These are phyloP conservation scores for Monilinia polystroma DNA, from an alignment of 2,329 filamentous ascomycete species.

Conservation along the genomic window DNA sequence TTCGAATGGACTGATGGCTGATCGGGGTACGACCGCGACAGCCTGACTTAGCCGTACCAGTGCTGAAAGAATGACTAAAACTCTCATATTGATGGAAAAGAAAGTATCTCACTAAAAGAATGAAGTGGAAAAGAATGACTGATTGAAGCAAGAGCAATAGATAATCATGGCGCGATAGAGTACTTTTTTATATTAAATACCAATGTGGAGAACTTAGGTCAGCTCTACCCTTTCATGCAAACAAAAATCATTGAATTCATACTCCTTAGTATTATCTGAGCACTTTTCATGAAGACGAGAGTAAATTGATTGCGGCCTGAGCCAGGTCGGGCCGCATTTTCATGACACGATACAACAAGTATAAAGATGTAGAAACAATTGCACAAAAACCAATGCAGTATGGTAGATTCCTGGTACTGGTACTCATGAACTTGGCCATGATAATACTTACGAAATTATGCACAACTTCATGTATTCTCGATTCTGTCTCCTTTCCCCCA, in stretches of 20 bases:
- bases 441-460: background rate
- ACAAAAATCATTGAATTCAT: background rate
- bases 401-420: background rate
- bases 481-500: background rate
- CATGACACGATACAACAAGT: background rate
- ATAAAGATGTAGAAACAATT: too few relatives aligned
- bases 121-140: background rate
- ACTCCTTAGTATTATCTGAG: background rate
- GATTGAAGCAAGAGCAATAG: background rate
- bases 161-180: background rate
- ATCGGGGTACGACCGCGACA: background rate
- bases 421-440: background rate
- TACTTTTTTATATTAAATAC: background rate
- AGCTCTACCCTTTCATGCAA: background rate
- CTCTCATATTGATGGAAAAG: background rate
- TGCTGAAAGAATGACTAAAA: background rate
- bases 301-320: constrained; percentile 3
- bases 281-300: background rate
- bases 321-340: background rate
- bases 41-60: background rate
- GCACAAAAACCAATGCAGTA: too few relatives aligned
- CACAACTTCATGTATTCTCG: too few relatives aligned
- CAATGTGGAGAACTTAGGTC: background rate
- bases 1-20: background rate
- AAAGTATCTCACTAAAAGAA: background rate